Percentiles rank a stretch among this genome's conserved stretches.
Evolutionary conservation across 75 land plant species (phyloP).

Genomic region (Pinus albicaulis): DNA sequence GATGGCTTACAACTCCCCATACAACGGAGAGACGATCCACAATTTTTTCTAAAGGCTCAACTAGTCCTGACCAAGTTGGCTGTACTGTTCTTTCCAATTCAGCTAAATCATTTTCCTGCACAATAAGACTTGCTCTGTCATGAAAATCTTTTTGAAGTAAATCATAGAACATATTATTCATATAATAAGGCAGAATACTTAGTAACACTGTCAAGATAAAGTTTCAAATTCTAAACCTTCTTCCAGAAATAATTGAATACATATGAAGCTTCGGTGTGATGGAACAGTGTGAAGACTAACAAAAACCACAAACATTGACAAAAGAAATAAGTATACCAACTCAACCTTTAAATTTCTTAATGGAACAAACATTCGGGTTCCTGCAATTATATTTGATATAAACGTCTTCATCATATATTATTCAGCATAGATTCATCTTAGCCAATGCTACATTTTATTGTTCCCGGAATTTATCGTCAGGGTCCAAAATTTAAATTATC

Average conservation of each 20-base stretch:
- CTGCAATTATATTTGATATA: too few relatives aligned
- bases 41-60: slow-evolving; percentile 79
- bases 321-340: too few relatives aligned
- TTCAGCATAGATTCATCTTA: too few relatives aligned
- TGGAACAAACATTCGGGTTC: too few relatives aligned
- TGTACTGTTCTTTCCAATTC: slow-evolving; percentile 70
- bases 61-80: slow-evolving; percentile 70
- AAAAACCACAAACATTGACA: too few relatives aligned
- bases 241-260: neutral
- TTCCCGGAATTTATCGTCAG: too few relatives aligned
- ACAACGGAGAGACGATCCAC: slow-evolving; percentile 62
- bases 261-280: neutral
- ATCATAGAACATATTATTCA: neutral
- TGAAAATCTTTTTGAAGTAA: too few relatives aligned
- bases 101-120: slow-evolving; percentile 61
- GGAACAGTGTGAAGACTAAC: too few relatives aligned
- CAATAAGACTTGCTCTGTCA: neutral
- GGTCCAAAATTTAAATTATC: too few relatives aligned
- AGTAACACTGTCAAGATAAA: neutral
- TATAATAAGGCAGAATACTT: neutral
- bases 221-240: neutral
- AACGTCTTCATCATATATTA: too few relatives aligned
- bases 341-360: too few relatives aligned
- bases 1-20: slow-evolving; percentile 82
- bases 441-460: too few relatives aligned